Evolutionary conservation across 2,329 filamentous ascomycete species (phyloP).

Genomic region (Sporothrix brasiliensis): DNA sequence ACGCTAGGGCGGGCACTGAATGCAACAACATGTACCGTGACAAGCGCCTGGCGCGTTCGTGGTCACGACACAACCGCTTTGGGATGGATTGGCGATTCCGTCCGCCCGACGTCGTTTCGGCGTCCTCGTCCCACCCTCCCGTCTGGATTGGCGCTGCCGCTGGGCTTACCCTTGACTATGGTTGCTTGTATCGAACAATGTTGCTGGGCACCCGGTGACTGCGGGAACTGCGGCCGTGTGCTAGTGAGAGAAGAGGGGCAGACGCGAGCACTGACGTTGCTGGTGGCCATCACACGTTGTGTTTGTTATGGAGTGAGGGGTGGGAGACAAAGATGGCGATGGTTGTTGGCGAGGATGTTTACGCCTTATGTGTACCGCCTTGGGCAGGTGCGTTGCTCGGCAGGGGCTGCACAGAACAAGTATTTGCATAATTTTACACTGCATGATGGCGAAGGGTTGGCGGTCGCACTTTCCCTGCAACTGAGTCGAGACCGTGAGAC

Average conservation of each 20-base stretch:
- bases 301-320: conserved; percentile 11
- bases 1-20: not conserved
- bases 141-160: conserved; percentile 22
- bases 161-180: conserved; percentile 12
- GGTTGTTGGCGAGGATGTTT: not conserved
- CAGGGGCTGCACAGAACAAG: not conserved
- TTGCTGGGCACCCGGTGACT: conserved; percentile 26
- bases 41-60: conserved; percentile 12
- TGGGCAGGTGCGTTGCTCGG: not conserved
- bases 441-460: not conserved
- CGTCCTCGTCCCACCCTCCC: conserved; percentile 26
- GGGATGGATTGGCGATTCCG: conserved; percentile 32
- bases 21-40: conserved; percentile 20
- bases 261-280: not conserved
- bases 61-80: conserved; percentile 18
- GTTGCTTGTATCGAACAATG: conserved; percentile 8
- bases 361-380: not conserved
- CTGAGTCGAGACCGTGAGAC: not conserved
- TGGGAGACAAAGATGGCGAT: not conserved
- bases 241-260: not conserved
- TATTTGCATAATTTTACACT: not conserved
- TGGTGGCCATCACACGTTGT: conserved; percentile 23
- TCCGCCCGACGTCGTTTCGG: conserved; percentile 35
- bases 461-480: conserved; percentile 2
- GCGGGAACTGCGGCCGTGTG: conserved; percentile 27